Evolutionary conservation across 495 filamentous ascomycete species (phyloP).

Genomic region (Glonium stellatum): DNA sequence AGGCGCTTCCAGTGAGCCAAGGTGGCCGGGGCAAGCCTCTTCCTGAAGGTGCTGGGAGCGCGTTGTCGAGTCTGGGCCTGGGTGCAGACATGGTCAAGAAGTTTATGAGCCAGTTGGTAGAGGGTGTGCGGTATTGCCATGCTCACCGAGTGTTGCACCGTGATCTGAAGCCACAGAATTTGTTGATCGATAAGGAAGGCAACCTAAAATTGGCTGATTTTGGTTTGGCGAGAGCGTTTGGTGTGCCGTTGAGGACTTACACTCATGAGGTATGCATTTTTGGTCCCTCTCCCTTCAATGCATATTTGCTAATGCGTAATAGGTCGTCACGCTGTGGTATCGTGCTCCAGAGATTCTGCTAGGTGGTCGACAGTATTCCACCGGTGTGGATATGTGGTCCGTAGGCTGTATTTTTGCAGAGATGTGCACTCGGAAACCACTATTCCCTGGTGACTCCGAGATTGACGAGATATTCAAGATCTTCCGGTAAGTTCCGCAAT

Average conservation of each 20-base stretch:
- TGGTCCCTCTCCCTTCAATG: neutral
- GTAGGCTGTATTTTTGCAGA: slow-evolving; percentile 98
- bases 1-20: slow-evolving; percentile 83
- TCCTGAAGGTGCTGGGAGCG: slow-evolving; percentile 66
- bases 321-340: slow-evolving; percentile 98
- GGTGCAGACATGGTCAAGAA: slow-evolving; percentile 91
- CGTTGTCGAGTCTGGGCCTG: slow-evolving; percentile 64
- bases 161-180: slow-evolving; percentile 96
- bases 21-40: slow-evolving; percentile 84
- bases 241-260: slow-evolving; percentile 91
- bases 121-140: slow-evolving; percentile 92
- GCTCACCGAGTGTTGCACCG: slow-evolving; percentile 90
- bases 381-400: slow-evolving; percentile 99
- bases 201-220: slow-evolving; percentile 98
- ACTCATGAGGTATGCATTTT: slow-evolving; percentile 70
- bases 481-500: slow-evolving; percentile 62
- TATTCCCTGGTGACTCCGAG: slow-evolving; percentile 97
- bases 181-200: slow-evolving; percentile 89
- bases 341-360: slow-evolving; percentile 96
- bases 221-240: slow-evolving; percentile 90
- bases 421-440: slow-evolving; percentile 96
- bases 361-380: slow-evolving; percentile 94
- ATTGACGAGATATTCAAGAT: slow-evolving; percentile 99
- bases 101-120: slow-evolving; percentile 91
- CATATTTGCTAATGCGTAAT: neutral